A percentile compares a stretch with the other conserved stretches of the same genome.
Conservation (phyloP, 2,329 filamentous ascomycete species). For the Scleromitrula shiraiana region DNA sequence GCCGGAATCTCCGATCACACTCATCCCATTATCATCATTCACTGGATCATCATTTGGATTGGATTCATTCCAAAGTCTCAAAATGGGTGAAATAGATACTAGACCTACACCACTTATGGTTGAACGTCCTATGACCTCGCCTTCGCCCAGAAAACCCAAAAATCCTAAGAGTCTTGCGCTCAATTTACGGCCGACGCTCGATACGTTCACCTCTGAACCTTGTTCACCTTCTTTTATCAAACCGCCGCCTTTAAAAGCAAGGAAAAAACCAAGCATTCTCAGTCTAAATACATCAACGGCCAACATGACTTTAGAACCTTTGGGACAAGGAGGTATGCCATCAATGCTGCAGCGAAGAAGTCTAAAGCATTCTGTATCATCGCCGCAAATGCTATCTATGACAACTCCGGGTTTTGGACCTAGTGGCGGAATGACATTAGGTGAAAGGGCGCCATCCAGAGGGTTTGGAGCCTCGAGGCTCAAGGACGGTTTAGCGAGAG, state of each 20-base stretch:
- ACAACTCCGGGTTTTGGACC: constrained; percentile 53
- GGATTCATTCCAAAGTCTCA: constrained; percentile 30
- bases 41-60: constrained; percentile 48
- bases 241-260: constrained; percentile 59
- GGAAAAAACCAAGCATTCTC: constrained; percentile 66
- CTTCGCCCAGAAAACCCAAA: constrained; percentile 62
- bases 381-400: constrained; percentile 50
- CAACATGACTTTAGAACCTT: constrained; percentile 42
- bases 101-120: constrained; percentile 34
- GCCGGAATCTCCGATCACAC: constrained; percentile 76
- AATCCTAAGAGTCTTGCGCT: constrained; percentile 82
- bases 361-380: constrained; percentile 60
- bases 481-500: constrained; percentile 21
- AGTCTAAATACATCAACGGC: constrained; percentile 67
- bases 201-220: constrained; percentile 41
- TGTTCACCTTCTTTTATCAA: constrained; percentile 74
- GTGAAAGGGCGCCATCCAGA: constrained; percentile 30
- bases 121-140: constrained; percentile 57
- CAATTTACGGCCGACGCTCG: constrained; percentile 49
- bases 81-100: constrained; percentile 31
- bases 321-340: constrained; percentile 46
- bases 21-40: constrained; percentile 64
- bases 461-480: constrained; percentile 24
- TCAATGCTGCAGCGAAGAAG: constrained; percentile 55
- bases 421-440: constrained; percentile 55